Evolutionary conservation across 345 rosid species (phyloP), one percentile per base, ranked within the genome.

Genomic region (Citrus australasica): DNA sequence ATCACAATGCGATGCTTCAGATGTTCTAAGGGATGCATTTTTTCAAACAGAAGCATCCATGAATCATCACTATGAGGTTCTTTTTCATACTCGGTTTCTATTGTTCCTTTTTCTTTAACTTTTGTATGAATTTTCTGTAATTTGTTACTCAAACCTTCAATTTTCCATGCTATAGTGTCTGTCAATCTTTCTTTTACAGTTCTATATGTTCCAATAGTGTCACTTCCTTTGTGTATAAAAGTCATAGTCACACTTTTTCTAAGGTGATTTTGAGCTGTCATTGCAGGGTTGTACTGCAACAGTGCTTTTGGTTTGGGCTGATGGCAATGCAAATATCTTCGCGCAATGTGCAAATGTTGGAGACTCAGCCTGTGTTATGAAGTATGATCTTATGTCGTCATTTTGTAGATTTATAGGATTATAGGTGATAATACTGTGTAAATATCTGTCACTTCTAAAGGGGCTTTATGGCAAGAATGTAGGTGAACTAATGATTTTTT

Each of bases 251-350:
- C 51, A 46, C 4, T 46, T 10, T 42, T 42, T 3, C 51, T 42
- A 42, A 42, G 51, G 51, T 46, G 51, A 42, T 42, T 46, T 11
- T 46, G 51, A 46, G 17, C 17, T 46, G 51, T 37, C 56, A 59
- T 67, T 88, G 79, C 93, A 94, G 99, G 98, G 99, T 78, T 97
- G 99, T 86, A 90, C 98, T 21, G 97, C 97, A 80, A 94, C 99
- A 1, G 76, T 92, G 81, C 99, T 94, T 82, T 88, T 94, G 84
- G 87, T 97, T 76, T 97, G 99, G 99, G 79, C 79, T 48, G 90
- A 84, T 76, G 82, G 70, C 64, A 84, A 83, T 70, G 86, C 79
- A 78, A 85, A 79, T 58, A 83, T 93, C 80, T 90, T 88, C 83
- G 93, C 87, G 25, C 99, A 93, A 62, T 97, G 99, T 86, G 98